Evolutionary conservation across 2,329 filamentous ascomycete species (phyloP).

Genomic region (Alternaria alternata): DNA sequence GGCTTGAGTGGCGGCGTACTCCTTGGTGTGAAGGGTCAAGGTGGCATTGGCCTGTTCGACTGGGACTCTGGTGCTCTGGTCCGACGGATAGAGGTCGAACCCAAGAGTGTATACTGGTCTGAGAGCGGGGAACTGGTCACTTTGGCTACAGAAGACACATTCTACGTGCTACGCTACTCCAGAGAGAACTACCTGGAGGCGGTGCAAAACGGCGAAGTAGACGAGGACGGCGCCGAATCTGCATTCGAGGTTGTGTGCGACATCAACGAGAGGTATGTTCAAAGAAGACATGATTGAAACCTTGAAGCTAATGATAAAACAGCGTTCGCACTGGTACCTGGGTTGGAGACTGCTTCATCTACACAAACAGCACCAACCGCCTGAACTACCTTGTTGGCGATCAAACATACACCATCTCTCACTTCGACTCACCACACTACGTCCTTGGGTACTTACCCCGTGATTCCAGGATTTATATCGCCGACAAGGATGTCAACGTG

Average conservation of each 20-base stretch:
- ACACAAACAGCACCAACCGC: slow-evolving; percentile 95
- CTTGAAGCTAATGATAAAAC: slow-evolving; percentile 21
- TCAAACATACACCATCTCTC: slow-evolving; percentile 95
- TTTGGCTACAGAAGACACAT: slow-evolving; percentile 92
- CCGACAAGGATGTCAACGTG: slow-evolving; percentile 93
- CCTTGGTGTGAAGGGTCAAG: slow-evolving; percentile 92
- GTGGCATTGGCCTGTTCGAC: slow-evolving; percentile 94
- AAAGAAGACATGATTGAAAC: slow-evolving; percentile 20
- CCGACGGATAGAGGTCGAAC: slow-evolving; percentile 85
- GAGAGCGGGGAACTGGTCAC: slow-evolving; percentile 93
- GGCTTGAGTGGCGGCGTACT: slow-evolving; percentile 88
- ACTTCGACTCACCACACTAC: slow-evolving; percentile 96
- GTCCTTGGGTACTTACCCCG: slow-evolving; percentile 93
- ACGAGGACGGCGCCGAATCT: slow-evolving; percentile 91
- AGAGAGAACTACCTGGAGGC: slow-evolving; percentile 87
- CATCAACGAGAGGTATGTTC: slow-evolving; percentile 81
- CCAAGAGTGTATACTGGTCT: slow-evolving; percentile 87
- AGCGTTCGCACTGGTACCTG: slow-evolving; percentile 94
- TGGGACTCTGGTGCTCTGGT: slow-evolving; percentile 91
- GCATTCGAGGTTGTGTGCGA: slow-evolving; percentile 97
- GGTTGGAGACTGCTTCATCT: slow-evolving; percentile 99
- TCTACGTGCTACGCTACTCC: slow-evolving; percentile 92
- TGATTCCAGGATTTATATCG: slow-evolving; percentile 93
- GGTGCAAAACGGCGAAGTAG: slow-evolving; percentile 80
- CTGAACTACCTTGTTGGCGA: slow-evolving; percentile 98